Evolutionary conservation across 306 rosid species (phyloP).

Genomic region (Cucumis hystrix): DNA sequence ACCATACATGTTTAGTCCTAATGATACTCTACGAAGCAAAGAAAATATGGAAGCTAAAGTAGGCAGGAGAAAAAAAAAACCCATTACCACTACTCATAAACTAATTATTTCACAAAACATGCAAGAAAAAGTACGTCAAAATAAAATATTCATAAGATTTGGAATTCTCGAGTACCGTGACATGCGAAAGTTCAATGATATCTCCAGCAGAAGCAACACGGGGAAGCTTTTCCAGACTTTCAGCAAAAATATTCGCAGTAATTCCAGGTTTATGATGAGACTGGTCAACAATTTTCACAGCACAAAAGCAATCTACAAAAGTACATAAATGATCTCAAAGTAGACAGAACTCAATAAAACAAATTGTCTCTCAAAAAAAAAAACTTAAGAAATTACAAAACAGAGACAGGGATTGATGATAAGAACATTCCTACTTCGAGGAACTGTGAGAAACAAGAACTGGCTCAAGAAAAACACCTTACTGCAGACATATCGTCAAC

Average conservation of each 20-base stretch:
- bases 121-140: background rate
- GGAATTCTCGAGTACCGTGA: slow-evolving; percentile 23
- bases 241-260: slow-evolving; percentile 36
- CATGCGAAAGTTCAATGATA: slow-evolving; percentile 33
- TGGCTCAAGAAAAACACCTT: slow-evolving; percentile 67
- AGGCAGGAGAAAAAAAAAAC: background rate
- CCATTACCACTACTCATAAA: background rate
- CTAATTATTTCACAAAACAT: background rate
- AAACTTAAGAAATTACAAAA: background rate
- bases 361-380: background rate
- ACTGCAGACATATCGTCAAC: slow-evolving; percentile 34
- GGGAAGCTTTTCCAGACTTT: slow-evolving; percentile 37
- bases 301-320: slow-evolving; percentile 44
- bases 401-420: background rate
- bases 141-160: background rate
- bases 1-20: background rate
- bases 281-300: slow-evolving; percentile 42
- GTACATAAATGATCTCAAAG: slow-evolving; percentile 2
- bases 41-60: background rate
- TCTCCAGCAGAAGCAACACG: slow-evolving; percentile 42
- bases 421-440: background rate
- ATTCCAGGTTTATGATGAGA: slow-evolving; percentile 21
- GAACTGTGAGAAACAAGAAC: background rate
- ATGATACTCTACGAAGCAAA: background rate
- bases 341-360: background rate